Conservation (phyloP, 768 basidiomycete species). For the Strobilomyces confusus region DNA sequence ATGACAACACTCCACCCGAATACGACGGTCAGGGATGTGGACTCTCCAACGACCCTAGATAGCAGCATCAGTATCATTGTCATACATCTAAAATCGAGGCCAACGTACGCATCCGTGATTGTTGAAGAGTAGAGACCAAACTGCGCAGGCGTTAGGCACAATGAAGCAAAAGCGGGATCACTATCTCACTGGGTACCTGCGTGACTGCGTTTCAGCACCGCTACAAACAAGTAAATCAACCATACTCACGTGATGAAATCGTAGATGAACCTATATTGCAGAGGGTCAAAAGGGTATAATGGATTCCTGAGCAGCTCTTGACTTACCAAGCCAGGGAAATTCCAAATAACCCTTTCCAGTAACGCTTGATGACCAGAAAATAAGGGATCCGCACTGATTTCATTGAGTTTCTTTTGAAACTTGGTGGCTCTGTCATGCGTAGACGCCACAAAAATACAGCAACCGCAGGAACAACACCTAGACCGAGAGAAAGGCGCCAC, state of each 20-base stretch:
- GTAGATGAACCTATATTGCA: constrained; percentile 58
- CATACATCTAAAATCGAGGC: background rate
- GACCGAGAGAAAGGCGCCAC: constrained; percentile 83
- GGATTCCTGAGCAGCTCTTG: background rate
- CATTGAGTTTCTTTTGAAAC: constrained; percentile 78
- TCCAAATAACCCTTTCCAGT: constrained; percentile 71
- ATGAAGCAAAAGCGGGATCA: background rate
- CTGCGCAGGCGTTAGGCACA: constrained; percentile 30
- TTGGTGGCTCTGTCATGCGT: constrained; percentile 74
- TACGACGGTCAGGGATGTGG: constrained; percentile 49
- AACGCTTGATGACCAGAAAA: constrained; percentile 68
- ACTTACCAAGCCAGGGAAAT: constrained; percentile 71
- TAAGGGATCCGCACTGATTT: constrained; percentile 72
- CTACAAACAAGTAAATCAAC: background rate
- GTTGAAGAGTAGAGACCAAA: constrained; percentile 82
- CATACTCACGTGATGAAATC: constrained; percentile 70
- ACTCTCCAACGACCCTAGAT: constrained; percentile 54
- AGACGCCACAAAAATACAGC: constrained; percentile 86
- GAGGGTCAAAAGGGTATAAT: background rate
- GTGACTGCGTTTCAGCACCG: background rate
- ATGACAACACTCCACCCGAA: constrained; percentile 87
- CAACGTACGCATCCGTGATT: constrained; percentile 57
- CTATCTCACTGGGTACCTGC: constrained; percentile 59
- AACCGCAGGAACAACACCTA: constrained; percentile 77
- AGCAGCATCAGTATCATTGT: background rate